Conservation (phyloP, 805 yeast genomes). For the Nakazawaea siamensis region DNA sequence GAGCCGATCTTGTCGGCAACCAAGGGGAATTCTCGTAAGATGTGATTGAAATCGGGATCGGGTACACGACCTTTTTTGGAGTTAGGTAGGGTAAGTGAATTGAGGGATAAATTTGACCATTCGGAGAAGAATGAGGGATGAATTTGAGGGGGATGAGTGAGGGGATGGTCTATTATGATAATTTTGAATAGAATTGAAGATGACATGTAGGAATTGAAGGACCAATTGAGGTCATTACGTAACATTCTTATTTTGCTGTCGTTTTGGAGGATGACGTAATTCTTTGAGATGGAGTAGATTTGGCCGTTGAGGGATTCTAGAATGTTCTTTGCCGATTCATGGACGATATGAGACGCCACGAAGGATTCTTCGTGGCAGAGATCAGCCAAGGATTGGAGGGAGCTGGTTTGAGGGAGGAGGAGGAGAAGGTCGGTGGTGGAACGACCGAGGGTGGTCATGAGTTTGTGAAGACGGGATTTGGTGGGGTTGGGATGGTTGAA, state of each 20-base stretch:
- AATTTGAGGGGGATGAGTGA: too few relatives aligned
- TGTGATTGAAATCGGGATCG: conserved; percentile 30
- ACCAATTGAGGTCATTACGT: conserved; percentile 37
- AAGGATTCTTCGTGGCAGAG: conserved; percentile 54
- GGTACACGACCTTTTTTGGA: background rate
- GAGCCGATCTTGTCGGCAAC: conserved; percentile 29
- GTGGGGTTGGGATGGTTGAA: conserved; percentile 56
- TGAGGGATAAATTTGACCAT: too few relatives aligned
- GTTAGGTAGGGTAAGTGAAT: too few relatives aligned
- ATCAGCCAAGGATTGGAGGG: conserved; percentile 38
- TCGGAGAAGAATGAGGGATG: too few relatives aligned
- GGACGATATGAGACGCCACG: conserved; percentile 52
- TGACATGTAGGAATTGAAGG: conserved; percentile 56
- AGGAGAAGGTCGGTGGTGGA: conserved; percentile 46
- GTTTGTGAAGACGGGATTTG: conserved; percentile 36
- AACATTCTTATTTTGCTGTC: conserved; percentile 34
- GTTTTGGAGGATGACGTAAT: conserved; percentile 43
- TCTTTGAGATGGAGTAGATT: conserved; percentile 48
- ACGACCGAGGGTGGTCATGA: conserved; percentile 32
- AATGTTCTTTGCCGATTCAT: conserved; percentile 30
- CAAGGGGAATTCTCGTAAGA: conserved; percentile 29
- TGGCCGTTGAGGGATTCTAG: conserved; percentile 40
- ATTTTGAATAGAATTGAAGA: too few relatives aligned
- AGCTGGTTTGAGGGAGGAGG: conserved; percentile 53
- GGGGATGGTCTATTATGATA: too few relatives aligned